Percentiles rank a stretch among this genome's conserved stretches.
These are phyloP conservation scores for Apiospora malaysiana DNA, from an alignment of 2,329 filamentous ascomycete genomes.

Conservation along the genomic window DNA sequence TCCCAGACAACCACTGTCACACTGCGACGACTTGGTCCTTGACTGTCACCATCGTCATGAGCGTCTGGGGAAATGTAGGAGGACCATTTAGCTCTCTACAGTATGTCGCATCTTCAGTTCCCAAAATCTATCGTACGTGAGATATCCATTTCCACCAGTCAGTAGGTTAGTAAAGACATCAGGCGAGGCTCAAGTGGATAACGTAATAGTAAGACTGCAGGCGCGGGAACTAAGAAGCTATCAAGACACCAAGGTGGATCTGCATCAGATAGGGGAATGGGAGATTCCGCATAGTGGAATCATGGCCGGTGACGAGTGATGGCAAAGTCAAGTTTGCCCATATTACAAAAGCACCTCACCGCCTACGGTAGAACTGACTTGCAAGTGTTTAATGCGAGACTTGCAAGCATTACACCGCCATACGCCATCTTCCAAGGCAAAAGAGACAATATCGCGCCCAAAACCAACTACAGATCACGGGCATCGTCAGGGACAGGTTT, in stretches of 20 bases:
- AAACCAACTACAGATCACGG: background rate
- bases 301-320: background rate
- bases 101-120: too few relatives aligned
- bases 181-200: background rate
- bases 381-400: too few relatives aligned
- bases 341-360: background rate
- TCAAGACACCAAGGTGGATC: conserved; percentile 4
- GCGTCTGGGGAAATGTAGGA: background rate
- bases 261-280: background rate
- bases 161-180: background rate
- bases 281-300: background rate
- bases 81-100: background rate
- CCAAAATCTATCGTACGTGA: background rate
- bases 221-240: background rate
- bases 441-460: background rate
- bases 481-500: background rate
- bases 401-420: background rate
- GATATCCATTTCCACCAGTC: background rate
- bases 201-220: background rate
- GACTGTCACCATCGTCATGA: background rate
- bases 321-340: too few relatives aligned
- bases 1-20: too few relatives aligned
- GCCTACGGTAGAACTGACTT: background rate
- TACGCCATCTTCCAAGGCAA: background rate
- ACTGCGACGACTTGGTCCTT: too few relatives aligned